phyloP scores from a whole-genome alignment of 2,329 filamentous ascomycete genomes.

The Fusarium annulatum region DNA sequence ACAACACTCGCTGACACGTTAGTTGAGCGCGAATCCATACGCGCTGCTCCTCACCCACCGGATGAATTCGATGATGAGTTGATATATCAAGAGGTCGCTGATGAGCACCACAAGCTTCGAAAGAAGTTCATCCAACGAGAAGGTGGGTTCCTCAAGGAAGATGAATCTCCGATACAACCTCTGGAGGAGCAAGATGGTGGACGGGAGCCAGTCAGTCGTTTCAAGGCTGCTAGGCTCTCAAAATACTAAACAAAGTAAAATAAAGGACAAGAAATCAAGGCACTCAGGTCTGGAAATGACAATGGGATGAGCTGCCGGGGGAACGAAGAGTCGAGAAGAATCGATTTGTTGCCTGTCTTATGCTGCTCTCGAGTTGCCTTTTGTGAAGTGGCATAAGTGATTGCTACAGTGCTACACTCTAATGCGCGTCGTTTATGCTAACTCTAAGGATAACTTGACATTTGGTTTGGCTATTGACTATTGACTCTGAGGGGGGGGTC shows the following conservation, averaged over 20 bases:
- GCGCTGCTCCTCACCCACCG: constrained; percentile 51
- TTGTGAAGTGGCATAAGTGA: constrained; percentile 40
- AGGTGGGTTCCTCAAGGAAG: constrained; percentile 82
- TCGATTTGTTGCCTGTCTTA: constrained; percentile 43
- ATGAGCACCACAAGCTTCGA: constrained; percentile 84
- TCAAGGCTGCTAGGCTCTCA: constrained; percentile 76
- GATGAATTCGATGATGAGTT: constrained; percentile 77
- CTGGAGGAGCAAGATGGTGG: constrained; percentile 75
- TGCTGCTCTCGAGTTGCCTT: constrained; percentile 26
- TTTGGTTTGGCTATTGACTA: not conserved
- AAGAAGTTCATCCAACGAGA: constrained; percentile 85
- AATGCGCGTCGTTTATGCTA: constrained; percentile 11
- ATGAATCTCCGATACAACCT: constrained; percentile 73
- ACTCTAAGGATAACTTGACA: not conserved
- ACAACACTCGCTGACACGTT: constrained; percentile 69
- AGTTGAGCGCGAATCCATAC: constrained; percentile 62
- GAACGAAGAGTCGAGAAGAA: constrained; percentile 44
- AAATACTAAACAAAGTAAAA: constrained; percentile 53
- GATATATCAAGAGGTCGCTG: constrained; percentile 80
- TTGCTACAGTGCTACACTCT: not conserved
- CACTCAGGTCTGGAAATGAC: constrained; percentile 11
- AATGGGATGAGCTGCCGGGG: constrained; percentile 20
- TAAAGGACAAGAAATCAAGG: constrained; percentile 6
- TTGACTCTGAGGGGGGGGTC: not conserved
- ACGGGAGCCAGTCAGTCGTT: constrained; percentile 74